phyloP scores from a whole-genome alignment of 768 basidiomycete genomes.

The Mycena epipterygia region DNA sequence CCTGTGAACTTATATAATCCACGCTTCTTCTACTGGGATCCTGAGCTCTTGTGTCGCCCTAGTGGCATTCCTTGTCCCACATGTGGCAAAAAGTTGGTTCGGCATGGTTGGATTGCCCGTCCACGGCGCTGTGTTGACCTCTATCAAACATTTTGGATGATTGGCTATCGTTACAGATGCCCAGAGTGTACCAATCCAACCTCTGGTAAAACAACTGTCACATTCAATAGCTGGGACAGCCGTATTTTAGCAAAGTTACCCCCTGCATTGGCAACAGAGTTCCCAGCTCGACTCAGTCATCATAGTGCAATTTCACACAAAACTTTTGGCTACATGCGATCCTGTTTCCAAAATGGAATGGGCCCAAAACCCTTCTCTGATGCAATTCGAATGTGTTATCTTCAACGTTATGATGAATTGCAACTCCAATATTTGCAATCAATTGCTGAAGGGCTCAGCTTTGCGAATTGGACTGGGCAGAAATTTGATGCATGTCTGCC shows the following conservation, averaged over 20 bases:
- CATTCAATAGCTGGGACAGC: background rate
- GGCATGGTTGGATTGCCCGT: background rate
- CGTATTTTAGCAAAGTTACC: background rate
- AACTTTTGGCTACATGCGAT: background rate
- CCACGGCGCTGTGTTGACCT: slow-evolving; percentile 38
- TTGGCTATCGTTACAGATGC: slow-evolving; percentile 43
- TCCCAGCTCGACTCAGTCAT: background rate
- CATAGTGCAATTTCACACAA: background rate
- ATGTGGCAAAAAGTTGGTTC: background rate
- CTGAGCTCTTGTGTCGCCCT: background rate
- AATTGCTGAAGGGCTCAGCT: background rate
- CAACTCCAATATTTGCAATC: background rate
- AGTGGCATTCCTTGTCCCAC: background rate
- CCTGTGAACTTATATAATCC: background rate
- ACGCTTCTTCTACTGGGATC: slow-evolving; percentile 6
- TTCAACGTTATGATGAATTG: background rate
- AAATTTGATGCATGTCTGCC: background rate
- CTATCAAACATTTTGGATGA: slow-evolving; percentile 37
- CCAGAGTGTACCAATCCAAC: slow-evolving; percentile 31
- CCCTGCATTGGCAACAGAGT: background rate
- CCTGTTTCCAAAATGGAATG: background rate
- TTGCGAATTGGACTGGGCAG: background rate
- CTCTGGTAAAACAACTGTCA: slow-evolving; percentile 22
- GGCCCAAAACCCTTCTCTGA: background rate
- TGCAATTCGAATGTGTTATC: background rate